Conservation (phyloP, 2,329 filamentous ascomycete genomes). For the Fusarium armeniacum region DNA sequence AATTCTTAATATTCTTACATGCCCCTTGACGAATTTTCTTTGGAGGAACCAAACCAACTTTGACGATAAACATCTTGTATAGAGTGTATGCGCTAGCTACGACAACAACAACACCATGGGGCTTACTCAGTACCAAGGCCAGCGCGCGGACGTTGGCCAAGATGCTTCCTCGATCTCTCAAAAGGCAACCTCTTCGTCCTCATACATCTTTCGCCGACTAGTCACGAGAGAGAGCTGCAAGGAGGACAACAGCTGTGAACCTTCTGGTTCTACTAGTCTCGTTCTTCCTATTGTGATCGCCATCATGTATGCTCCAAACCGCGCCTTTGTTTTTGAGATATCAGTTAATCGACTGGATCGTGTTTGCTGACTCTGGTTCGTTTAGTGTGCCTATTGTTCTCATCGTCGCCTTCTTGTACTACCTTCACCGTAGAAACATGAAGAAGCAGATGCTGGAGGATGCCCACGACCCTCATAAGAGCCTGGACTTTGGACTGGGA, state of each 20-base stretch:
- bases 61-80: slow-evolving; percentile 27
- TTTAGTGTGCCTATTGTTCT: slow-evolving; percentile 80
- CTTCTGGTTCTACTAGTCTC: slow-evolving; percentile 60
- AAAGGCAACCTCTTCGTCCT: slow-evolving; percentile 22
- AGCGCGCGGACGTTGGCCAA: slow-evolving; percentile 47
- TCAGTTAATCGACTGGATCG: slow-evolving; percentile 8
- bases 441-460: slow-evolving; percentile 83
- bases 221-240: slow-evolving; percentile 45
- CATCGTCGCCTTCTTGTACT: slow-evolving; percentile 76
- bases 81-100: slow-evolving; percentile 29
- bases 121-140: slow-evolving; percentile 37
- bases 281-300: slow-evolving; percentile 77
- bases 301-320: slow-evolving; percentile 71
- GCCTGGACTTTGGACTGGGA: slow-evolving; percentile 90
- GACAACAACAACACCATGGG: slow-evolving; percentile 41
- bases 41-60: slow-evolving; percentile 29
- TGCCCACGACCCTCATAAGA: slow-evolving; percentile 86
- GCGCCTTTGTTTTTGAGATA: slow-evolving; percentile 9
- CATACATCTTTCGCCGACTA: slow-evolving; percentile 39
- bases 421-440: slow-evolving; percentile 83
- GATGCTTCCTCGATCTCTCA: slow-evolving; percentile 23
- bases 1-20: slow-evolving; percentile 42
- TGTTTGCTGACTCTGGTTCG: slow-evolving; percentile 37
- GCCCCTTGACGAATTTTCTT: slow-evolving; percentile 15
- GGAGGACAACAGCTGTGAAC: slow-evolving; percentile 66